Base-by-base conservation (phyloP, 345 rosid genomes). In the Noccaea bulbosa region DNA sequence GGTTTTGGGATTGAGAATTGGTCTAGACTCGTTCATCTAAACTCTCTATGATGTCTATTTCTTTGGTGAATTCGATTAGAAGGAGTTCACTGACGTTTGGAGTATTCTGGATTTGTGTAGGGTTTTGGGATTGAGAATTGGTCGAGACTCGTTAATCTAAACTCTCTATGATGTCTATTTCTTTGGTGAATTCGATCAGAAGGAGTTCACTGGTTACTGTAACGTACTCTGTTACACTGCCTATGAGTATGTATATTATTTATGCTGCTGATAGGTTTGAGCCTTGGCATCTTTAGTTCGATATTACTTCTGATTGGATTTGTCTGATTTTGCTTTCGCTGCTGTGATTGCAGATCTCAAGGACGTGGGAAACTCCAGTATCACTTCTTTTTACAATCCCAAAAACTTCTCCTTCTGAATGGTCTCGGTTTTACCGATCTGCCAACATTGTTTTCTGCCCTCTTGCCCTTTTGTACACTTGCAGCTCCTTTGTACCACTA, bases 391-490 rank as follows among this genome's bases (percentile, higher is more conserved):
- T 89, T 63, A 91, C 99, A 4, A 91, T 94, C 59, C 99, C 95
- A 3, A 88, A 85, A 77, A 77, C 88, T 47, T 78, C 91, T 65
- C 93, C 95, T 67, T 77, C 87, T 8, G 82, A 88, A 64, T 89
- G 99, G 97, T 91, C 77, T 81, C 69, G 95, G 75, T 82, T 85
- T 67, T 87, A 88, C 70, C 39, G 74, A 11, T 88, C 97, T 43
- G 93, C 91, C 56, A 94, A 94, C 75, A 85, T 89, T 46, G 80
- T 82, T 45, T 81, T 85, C 77, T 91, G 97, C 82, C 99, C 97
- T 41, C 79, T 94, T 33, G 80, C 88, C 15, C 84, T 94, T 44
- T 50, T 94, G 53, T 91, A 89, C 67, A 59, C 87, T 71, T 88
- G 95, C 83, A 89, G 83, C 70, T 89, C 97, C 11, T 88, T 85